Conservation (phyloP, 2,329 filamentous ascomycete species). For the Venturia asperata region DNA sequence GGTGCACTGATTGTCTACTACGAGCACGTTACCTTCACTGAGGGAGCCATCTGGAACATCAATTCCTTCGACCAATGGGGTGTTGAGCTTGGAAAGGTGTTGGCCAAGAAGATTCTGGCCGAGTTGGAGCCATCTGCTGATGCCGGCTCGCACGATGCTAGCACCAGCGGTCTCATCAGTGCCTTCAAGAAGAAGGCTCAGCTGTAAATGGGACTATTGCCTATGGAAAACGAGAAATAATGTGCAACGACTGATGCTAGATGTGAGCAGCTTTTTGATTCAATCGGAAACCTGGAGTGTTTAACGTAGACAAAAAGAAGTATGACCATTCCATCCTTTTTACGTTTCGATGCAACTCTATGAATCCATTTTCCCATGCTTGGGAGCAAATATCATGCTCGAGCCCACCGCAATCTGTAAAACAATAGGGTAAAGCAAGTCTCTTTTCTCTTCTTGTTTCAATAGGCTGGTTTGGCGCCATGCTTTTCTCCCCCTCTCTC, state of each 20-base stretch:
- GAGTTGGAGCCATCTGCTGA: conserved; percentile 77
- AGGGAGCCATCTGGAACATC: conserved; percentile 98
- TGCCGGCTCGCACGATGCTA: conserved; percentile 70
- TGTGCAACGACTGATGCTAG: background rate
- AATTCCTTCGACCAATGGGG: conserved; percentile 99
- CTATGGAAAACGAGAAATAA: background rate
- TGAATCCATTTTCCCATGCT: too few relatives aligned
- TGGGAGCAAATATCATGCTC: too few relatives aligned
- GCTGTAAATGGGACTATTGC: background rate
- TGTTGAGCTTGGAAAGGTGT: conserved; percentile 91
- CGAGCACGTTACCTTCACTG: conserved; percentile 95
- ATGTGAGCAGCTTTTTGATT: background rate
- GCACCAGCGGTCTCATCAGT: conserved; percentile 80
- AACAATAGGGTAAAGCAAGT: too few relatives aligned
- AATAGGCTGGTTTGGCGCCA: too few relatives aligned
- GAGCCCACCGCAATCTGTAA: too few relatives aligned
- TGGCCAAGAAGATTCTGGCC: conserved; percentile 62
- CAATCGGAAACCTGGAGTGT: background rate
- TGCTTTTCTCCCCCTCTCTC: too few relatives aligned
- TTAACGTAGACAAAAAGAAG: background rate
- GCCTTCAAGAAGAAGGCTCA: conserved; percentile 67
- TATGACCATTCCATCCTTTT: background rate
- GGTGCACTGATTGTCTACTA: conserved; percentile 98
- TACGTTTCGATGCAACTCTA: background rate
- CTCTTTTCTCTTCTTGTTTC: background rate